Evolutionary conservation across 169 alveolate genomes (phyloP).

Genomic region (Eimeria zaria): DNA sequence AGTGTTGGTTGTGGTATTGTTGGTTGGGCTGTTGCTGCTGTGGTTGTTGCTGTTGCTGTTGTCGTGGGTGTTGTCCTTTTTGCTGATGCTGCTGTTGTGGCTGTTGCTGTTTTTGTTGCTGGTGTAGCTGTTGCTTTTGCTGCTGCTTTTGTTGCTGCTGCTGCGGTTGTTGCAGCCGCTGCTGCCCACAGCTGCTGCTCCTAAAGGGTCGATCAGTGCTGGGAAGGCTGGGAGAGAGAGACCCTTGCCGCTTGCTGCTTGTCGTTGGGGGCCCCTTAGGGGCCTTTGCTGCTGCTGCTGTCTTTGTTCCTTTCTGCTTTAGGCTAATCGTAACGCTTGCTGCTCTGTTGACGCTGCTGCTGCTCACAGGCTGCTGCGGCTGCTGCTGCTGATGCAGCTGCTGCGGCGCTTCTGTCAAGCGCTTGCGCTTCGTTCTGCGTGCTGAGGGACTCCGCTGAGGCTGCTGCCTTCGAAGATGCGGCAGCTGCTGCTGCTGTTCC

Average conservation of each 20-base stretch:
- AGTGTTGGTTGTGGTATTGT: not conserved
- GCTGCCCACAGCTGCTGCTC: not conserved
- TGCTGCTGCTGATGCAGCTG: constrained; percentile 38
- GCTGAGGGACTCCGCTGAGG: constrained; percentile 45
- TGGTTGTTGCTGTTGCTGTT: too few species aligned
- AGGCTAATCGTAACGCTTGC: not conserved
- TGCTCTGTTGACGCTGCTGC: constrained; percentile 36
- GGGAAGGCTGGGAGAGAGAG: not conserved
- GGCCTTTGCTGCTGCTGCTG: not conserved
- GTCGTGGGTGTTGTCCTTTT: not conserved
- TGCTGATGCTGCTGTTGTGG: not conserved
- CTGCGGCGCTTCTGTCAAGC: constrained; percentile 15
- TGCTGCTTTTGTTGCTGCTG: not conserved
- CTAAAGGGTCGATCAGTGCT: not conserved
- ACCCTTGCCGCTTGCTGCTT: not conserved
- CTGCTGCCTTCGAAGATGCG: not conserved
- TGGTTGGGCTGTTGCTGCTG: not conserved
- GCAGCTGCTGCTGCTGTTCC: not conserved
- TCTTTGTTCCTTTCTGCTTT: not conserved
- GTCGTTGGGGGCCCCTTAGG: not conserved
- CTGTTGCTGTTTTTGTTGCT: not conserved
- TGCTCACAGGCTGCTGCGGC: not conserved
- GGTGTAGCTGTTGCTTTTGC: not conserved
- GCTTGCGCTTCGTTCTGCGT: constrained; percentile 29
- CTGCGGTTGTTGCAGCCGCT: constrained; percentile 14